A percentile compares a stretch with the other conserved stretches of the same genome.
These are phyloP conservation scores for Butyriboletus loyo DNA, from an alignment of 768 basidiomycete species.

Conservation along the genomic window DNA sequence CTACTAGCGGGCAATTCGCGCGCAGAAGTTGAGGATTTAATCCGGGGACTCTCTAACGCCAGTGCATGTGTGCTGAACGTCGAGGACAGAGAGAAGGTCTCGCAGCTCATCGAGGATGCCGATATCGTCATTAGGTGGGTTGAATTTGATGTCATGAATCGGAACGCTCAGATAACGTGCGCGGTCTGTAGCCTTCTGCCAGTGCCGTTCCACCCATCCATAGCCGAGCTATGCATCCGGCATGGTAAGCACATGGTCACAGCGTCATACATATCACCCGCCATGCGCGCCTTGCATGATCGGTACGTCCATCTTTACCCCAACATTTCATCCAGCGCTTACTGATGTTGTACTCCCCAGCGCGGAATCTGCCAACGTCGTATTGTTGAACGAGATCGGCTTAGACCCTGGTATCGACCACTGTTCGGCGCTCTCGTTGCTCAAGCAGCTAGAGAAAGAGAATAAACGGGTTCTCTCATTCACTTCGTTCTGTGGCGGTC, in stretches of 20 bases:
- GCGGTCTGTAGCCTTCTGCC: conserved; percentile 66
- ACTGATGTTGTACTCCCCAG: conserved; percentile 31
- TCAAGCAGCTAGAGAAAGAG: conserved; percentile 48
- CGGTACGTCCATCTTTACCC: conserved; percentile 41
- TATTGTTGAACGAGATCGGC: conserved; percentile 87
- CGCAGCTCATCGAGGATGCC: conserved; percentile 51
- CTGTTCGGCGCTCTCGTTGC: conserved; percentile 74
- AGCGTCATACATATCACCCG: conserved; percentile 83
- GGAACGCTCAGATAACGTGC: background rate
- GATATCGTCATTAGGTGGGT: conserved; percentile 84
- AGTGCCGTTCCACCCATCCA: conserved; percentile 61
- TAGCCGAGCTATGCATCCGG: conserved; percentile 73
- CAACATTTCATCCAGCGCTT: background rate
- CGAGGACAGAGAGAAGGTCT: conserved; percentile 42
- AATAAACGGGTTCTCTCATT: conserved; percentile 66
- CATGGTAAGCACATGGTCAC: conserved; percentile 79
- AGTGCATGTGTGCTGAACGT: conserved; percentile 60
- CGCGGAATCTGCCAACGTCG: conserved; percentile 57
- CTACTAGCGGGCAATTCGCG: conserved; percentile 69
- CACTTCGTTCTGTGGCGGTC: conserved; percentile 88
- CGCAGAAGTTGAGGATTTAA: conserved; percentile 51
- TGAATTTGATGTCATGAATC: background rate
- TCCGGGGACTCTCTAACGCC: conserved; percentile 46
- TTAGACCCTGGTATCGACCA: conserved; percentile 91
- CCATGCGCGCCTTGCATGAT: conserved; percentile 65